Evolutionary conservation across 2,329 filamentous ascomycete species (phyloP), one percentile per base, ranked within the genome.

Genomic region (Plenodomus lindquistii): DNA sequence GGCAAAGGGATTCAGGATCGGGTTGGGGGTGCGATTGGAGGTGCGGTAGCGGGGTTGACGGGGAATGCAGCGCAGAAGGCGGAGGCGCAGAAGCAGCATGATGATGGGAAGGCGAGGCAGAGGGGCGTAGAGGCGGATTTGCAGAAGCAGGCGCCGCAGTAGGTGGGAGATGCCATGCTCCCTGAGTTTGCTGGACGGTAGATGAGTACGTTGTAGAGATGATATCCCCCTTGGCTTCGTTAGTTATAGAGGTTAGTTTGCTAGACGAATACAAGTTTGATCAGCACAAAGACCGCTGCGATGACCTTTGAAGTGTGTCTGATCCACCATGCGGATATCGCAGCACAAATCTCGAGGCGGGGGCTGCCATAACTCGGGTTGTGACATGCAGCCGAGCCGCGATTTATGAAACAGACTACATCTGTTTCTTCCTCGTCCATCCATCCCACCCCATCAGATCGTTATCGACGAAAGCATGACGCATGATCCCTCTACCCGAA

Each of bases 51-150:
- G n/a, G 82, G 83, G 20, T 45, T 95, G 13, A 88, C 85, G 2
- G 91, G 91, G 16, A 85, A 95, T 69, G 76, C 78, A 40, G 72
- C 77, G 21, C 83, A 84, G 50, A 80, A 92, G 78, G 71, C 77
- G 40, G 82, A 84, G 69, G 88, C 85, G 66, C 78, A 88, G 70
- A 71, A 79, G 59, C 77, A 87, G 73, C 91, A 94, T 66, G 91
- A 94, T 63, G 75, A 83, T 57, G 92, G 91, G 57, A 96, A 94
- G 85, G 89, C 88, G 17, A 80, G 84, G 66, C 88, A 96, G 81
- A 83, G 91, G 17, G 88, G 91, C 41, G 91, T 87, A 1, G 91
- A 96, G 81, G 76, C 81, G 31, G 91, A 96, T 66, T 80, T 96
- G 47, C 76, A 87, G 73, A 92, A 90, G 82, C 78, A 89, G 78